Evolutionary conservation across 257 asterid genomes (phyloP).

Genomic region (Sherardia arvensis): DNA sequence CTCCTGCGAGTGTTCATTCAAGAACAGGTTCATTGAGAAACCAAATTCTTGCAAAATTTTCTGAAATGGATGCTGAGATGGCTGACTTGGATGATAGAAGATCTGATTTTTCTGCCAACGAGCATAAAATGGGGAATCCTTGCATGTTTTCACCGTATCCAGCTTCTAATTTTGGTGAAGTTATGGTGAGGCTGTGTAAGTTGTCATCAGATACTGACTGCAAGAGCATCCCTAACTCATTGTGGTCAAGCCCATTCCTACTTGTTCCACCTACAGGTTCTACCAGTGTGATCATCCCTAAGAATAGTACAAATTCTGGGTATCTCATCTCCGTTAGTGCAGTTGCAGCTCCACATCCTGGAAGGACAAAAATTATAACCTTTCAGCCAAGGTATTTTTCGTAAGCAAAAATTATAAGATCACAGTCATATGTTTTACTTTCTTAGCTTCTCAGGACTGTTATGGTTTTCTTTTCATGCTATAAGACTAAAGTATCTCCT

Average conservation of each 20-base stretch:
- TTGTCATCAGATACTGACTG: conserved; percentile 31
- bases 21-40: conserved; percentile 14
- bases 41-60: conserved; percentile 15
- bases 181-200: conserved; percentile 59
- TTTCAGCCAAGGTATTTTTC: conserved; percentile 81
- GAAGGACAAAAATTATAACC: conserved; percentile 74
- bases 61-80: conserved; percentile 13
- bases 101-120: conserved; percentile 31
- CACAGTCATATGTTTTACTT: background rate
- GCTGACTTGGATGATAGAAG: conserved; percentile 15
- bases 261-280: conserved; percentile 94
- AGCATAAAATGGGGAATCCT: conserved; percentile 39
- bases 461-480: background rate
- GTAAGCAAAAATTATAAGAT: background rate
- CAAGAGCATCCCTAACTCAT: conserved; percentile 36
- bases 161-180: conserved; percentile 56
- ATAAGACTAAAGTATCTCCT: conserved; percentile 4
- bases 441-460: background rate
- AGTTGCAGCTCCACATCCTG: conserved; percentile 78
- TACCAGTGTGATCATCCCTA: conserved; percentile 68
- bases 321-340: conserved; percentile 77
- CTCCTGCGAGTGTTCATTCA: conserved; percentile 23
- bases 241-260: conserved; percentile 80
- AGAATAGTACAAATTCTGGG: conserved; percentile 56
- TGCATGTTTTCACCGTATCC: conserved; percentile 86